Conservation (phyloP, 2,329 filamentous ascomycete genomes). For the Diplodia sapinea region DNA sequence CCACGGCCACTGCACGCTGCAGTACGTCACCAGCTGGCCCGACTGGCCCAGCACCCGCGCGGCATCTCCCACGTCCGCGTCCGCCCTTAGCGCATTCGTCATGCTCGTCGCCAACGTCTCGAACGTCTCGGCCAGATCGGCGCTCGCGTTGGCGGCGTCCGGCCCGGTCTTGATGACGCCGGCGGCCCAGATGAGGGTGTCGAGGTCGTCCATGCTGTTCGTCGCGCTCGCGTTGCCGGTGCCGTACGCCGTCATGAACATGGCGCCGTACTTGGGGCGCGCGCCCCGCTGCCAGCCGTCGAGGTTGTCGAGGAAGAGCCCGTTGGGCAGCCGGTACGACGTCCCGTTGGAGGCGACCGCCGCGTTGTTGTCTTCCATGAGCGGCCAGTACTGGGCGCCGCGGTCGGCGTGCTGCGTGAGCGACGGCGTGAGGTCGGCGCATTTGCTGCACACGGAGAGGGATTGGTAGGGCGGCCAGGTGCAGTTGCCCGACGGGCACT, state of each 20-base stretch:
- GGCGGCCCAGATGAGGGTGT: slow-evolving; percentile 31
- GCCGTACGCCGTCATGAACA: slow-evolving; percentile 25
- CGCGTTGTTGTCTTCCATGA: not conserved
- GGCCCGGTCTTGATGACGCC: not conserved
- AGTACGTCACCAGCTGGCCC: slow-evolving; percentile 1
- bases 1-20: not conserved
- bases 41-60: not conserved
- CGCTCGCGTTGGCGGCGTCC: not conserved
- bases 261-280: not conserved
- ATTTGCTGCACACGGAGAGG: slow-evolving; percentile 30
- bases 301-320: slow-evolving; percentile 30
- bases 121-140: slow-evolving; percentile 31
- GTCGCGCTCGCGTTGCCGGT: slow-evolving; percentile 24
- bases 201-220: slow-evolving; percentile 5
- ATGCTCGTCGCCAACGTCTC: slow-evolving; percentile 32
- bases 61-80: not conserved
- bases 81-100: slow-evolving; percentile 32
- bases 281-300: slow-evolving; percentile 5
- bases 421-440: not conserved
- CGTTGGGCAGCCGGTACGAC: slow-evolving; percentile 29
- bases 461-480: slow-evolving; percentile 27
- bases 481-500: slow-evolving; percentile 32
- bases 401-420: not conserved
- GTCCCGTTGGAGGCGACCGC: not conserved
- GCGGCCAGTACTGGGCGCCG: not conserved